These are phyloP conservation scores for Blastobotrys peoriensis DNA, from an alignment of 805 yeast genomes.

Conservation along the genomic window DNA sequence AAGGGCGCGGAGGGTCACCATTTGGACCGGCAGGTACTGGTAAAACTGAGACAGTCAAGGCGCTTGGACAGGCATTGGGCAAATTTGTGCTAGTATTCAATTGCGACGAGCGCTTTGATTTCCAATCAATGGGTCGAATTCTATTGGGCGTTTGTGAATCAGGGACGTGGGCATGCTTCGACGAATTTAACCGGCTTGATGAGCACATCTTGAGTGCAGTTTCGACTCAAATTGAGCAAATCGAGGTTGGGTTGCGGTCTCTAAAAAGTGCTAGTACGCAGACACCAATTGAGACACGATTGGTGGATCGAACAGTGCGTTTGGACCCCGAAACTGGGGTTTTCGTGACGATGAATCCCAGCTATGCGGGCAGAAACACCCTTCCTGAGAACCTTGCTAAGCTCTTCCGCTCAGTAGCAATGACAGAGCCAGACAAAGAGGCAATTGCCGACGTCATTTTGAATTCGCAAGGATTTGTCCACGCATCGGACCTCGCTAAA, in stretches of 20 bases:
- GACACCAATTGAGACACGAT: constrained; percentile 17
- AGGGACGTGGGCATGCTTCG: constrained; percentile 95
- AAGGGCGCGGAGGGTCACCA: constrained; percentile 79
- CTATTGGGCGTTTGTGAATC: constrained; percentile 71
- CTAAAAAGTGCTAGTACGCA: constrained; percentile 3
- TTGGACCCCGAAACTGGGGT: constrained; percentile 43
- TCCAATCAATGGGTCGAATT: constrained; percentile 68
- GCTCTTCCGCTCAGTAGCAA: constrained; percentile 67
- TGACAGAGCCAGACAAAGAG: constrained; percentile 64
- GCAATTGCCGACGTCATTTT: constrained; percentile 68
- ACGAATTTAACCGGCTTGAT: constrained; percentile 82
- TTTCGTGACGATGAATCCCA: constrained; percentile 89
- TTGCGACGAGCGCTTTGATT: constrained; percentile 88
- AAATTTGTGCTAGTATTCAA: constrained; percentile 78
- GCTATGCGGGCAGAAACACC: constrained; percentile 72
- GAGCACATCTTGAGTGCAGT: constrained; percentile 73
- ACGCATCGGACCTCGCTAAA: constrained; percentile 41
- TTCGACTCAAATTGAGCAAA: constrained; percentile 68
- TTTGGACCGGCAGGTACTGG: constrained; percentile 98
- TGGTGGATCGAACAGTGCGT: constrained; percentile 20
- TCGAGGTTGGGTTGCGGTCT: constrained; percentile 48
- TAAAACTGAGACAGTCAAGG: constrained; percentile 85
- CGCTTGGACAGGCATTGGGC: constrained; percentile 75
- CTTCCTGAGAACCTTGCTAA: constrained; percentile 83
- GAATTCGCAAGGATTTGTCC: constrained; percentile 60